Evolutionary conservation across 768 basidiomycete species (phyloP).

Genomic region (Tulasnella sp.): DNA sequence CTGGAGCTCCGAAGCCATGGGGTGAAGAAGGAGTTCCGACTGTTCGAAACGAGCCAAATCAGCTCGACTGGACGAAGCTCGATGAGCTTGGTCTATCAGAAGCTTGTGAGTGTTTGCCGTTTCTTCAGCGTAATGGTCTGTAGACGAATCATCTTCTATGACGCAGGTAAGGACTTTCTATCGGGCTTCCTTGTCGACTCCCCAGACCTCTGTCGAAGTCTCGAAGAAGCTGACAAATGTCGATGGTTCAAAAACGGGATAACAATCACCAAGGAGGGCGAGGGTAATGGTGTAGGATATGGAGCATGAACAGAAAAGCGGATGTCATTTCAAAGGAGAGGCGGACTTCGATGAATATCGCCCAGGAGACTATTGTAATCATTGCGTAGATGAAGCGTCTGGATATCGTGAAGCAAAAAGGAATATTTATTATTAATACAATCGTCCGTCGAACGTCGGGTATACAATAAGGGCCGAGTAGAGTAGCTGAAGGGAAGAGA

Average conservation of each 20-base stretch:
- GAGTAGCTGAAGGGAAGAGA: not conserved
- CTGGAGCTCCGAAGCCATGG: not conserved
- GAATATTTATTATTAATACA: no score
- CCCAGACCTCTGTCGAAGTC: not conserved
- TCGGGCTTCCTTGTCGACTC: not conserved
- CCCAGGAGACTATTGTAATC: no score
- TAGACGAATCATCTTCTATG: not conserved
- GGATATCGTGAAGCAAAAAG: no score
- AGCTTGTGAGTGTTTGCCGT: not conserved
- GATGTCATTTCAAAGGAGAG: no score
- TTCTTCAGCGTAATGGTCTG: not conserved
- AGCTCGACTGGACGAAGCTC: not conserved
- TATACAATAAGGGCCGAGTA: not conserved
- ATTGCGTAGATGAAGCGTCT: no score
- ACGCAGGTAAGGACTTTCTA: not conserved
- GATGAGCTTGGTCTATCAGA: not conserved
- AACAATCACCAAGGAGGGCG: not conserved
- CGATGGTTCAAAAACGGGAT: not conserved
- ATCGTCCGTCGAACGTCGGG: no score
- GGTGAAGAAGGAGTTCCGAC: not conserved
- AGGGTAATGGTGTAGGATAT: not conserved
- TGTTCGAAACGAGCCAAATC: not conserved
- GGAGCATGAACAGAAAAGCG: no score
- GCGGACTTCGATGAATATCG: no score
- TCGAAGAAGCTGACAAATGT: not conserved